phyloP scores from a whole-genome alignment of 345 rosid genomes.

The Eucalyptus pumila region DNA sequence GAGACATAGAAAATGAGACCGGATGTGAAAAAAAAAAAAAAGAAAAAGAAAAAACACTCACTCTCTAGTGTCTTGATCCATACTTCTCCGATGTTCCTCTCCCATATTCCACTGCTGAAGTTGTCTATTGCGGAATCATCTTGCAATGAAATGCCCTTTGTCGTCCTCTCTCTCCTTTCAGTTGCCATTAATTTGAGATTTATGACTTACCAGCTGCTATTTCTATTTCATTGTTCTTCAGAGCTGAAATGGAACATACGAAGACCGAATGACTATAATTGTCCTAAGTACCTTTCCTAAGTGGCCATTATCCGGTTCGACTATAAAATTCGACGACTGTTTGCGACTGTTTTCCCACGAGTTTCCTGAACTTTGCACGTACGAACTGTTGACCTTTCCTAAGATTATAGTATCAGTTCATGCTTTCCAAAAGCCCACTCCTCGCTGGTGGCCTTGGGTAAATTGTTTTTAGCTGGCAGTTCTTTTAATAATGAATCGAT shows the following conservation, averaged over 20 bases:
- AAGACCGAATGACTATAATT: not conserved
- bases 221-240: not conserved
- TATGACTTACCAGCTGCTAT: not conserved
- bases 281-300: not conserved
- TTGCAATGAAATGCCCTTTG: not conserved
- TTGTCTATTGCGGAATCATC: not conserved
- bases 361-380: not conserved
- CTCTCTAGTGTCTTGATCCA: not conserved
- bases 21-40: not conserved
- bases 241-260: not conserved
- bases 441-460: not conserved
- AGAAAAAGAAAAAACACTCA: no score
- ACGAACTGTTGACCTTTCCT: not conserved
- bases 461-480: not conserved
- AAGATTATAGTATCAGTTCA: not conserved
- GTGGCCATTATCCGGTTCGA: not conserved
- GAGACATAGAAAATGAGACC: constrained; percentile 43
- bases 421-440: not conserved
- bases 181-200: not conserved
- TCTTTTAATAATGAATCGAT: not conserved
- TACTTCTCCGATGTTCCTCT: not conserved
- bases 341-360: not conserved
- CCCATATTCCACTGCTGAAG: not conserved
- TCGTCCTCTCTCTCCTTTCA: not conserved
- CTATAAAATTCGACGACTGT: not conserved